These are phyloP conservation scores for Coniophora puteana DNA, from an alignment of 1,284 basidiomycete species.

Conservation along the genomic window DNA sequence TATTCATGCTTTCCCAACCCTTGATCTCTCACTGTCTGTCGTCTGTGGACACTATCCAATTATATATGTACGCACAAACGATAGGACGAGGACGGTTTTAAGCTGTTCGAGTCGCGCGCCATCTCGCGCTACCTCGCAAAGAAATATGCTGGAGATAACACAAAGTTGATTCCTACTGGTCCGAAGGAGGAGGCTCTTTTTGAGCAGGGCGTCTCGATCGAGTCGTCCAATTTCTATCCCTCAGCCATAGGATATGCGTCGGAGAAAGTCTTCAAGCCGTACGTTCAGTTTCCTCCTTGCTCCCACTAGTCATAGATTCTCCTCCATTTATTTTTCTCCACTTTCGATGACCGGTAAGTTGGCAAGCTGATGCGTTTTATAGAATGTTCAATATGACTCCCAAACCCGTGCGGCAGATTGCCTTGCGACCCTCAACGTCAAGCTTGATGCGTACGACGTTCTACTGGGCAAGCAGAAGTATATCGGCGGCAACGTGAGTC, in stretches of 20 bases:
- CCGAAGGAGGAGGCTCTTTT: slow-evolving; percentile 10
- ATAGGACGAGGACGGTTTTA: slow-evolving; percentile 38
- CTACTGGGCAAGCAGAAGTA: slow-evolving; percentile 27
- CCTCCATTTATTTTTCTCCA: no score
- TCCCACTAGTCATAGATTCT: no score
- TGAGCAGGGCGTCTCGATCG: slow-evolving; percentile 7
- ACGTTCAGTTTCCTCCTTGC: slow-evolving; percentile 23
- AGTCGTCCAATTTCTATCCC: slow-evolving; percentile 24
- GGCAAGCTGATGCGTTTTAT: no score
- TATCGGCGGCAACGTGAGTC: slow-evolving; percentile 25
- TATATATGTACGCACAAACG: no score
- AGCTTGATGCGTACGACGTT: slow-evolving; percentile 25
- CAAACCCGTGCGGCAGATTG: no score
- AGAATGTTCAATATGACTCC: no score
- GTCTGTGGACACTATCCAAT: no score
- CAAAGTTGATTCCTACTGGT: slow-evolving; percentile 23
- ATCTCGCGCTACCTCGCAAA: slow-evolving; percentile 39
- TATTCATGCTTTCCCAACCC: no score
- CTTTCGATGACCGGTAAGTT: no score
- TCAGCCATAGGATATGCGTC: slow-evolving; percentile 13
- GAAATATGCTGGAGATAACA: slow-evolving; percentile 33
- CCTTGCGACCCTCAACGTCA: slow-evolving; percentile 21
- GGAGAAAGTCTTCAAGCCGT: slow-evolving; percentile 25
- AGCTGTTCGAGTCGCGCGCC: slow-evolving; percentile 42
- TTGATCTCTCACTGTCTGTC: no score